Percentiles rank a stretch among this genome's conserved stretches.
Conservation (phyloP, 2,329 filamentous ascomycete genomes). For the Colletotrichum sansevieriae region DNA sequence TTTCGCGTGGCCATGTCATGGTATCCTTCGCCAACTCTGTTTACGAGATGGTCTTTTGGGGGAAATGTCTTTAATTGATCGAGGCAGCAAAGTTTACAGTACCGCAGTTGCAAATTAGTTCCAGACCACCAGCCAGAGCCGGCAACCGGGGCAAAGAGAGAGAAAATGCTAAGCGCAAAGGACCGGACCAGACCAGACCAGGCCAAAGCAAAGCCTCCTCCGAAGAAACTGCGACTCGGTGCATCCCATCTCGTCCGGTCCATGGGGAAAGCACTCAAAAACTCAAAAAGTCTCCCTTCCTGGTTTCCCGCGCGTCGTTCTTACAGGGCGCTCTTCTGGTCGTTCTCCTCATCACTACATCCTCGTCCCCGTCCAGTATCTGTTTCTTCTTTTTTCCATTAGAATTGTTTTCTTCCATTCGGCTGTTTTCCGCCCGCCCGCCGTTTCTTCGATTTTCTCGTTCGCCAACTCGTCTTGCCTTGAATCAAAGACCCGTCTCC, state of each 20-base stretch:
- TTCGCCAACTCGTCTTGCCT: slow-evolving; percentile 3
- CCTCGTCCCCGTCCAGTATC: background rate
- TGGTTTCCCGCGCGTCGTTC: background rate
- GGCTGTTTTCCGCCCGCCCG: background rate
- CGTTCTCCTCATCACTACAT: too few relatives aligned
- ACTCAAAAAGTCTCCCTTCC: slow-evolving; percentile 18
- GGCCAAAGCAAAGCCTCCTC: background rate
- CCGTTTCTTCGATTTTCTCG: slow-evolving; percentile 7
- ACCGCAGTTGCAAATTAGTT: background rate
- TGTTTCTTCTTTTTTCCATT: background rate
- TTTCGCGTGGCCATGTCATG: background rate
- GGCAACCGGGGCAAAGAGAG: background rate
- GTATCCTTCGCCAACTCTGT: background rate
- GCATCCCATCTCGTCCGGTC: slow-evolving; percentile 4
- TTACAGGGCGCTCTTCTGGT: background rate
- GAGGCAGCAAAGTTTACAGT: too few relatives aligned
- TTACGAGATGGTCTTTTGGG: too few relatives aligned
- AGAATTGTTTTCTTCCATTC: background rate
- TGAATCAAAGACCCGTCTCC: slow-evolving; percentile 4
- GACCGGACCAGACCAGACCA: background rate
- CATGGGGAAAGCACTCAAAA: slow-evolving; percentile 9
- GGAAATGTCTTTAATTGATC: too few relatives aligned
- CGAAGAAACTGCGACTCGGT: slow-evolving; percentile 7
- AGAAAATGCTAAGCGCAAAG: background rate
- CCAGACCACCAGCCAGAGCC: slow-evolving; percentile 8